These are phyloP conservation scores for Davidsoniella neocaledoniae DNA, from an alignment of 2,329 filamentous ascomycete species.

Conservation along the genomic window DNA sequence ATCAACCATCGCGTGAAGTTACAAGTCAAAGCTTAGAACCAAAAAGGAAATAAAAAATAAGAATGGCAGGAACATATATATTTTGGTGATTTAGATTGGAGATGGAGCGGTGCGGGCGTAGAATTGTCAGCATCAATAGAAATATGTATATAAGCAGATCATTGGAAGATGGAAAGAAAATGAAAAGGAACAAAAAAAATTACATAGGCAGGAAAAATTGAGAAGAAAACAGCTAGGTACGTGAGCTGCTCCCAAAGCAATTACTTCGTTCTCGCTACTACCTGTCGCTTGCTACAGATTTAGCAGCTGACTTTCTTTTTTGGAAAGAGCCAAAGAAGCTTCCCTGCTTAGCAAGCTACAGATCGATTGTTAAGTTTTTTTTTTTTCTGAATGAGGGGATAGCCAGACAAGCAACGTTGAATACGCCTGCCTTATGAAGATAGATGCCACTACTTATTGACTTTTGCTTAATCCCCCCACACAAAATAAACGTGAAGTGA, in stretches of 20 bases:
- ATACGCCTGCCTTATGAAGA: too few relatives aligned
- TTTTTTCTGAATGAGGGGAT: too few relatives aligned
- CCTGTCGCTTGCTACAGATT: not conserved
- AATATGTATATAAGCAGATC: conserved; percentile 1
- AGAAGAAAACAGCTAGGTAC: not conserved
- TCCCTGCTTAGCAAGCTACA: too few relatives aligned
- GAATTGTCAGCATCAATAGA: not conserved
- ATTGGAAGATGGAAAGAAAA: conserved; percentile 6
- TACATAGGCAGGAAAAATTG: not conserved
- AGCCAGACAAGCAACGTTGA: too few relatives aligned
- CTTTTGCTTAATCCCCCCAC: too few relatives aligned
- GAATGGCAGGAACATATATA: not conserved
- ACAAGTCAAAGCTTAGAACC: not conserved
- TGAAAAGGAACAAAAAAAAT: not conserved
- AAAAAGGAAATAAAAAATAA: not conserved
- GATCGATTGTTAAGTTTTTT: too few relatives aligned
- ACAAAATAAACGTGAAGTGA: too few relatives aligned
- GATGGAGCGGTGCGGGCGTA: not conserved
- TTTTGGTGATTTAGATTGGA: not conserved
- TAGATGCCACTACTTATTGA: too few relatives aligned
- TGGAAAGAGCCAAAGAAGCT: not conserved
- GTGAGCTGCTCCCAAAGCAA: not conserved
- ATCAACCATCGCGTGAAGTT: not conserved
- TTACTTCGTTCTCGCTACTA: not conserved
- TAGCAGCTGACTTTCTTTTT: not conserved